Base-by-base conservation (phyloP, 2,329 filamentous ascomycete genomes). In the Neopestalotiopsis rosae region DNA sequence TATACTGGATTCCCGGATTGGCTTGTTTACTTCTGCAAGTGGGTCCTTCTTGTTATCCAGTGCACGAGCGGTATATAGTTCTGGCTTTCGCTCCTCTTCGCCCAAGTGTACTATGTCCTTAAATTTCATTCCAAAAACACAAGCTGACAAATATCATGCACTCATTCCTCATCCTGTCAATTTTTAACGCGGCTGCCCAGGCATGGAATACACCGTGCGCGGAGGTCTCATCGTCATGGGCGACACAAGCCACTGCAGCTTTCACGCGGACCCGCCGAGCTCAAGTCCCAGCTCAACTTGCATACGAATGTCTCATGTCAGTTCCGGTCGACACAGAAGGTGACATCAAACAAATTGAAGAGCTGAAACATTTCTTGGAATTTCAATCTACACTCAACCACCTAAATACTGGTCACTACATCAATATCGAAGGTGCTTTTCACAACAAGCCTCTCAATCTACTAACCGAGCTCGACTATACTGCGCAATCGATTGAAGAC, bases 211-310 rank as follows among this genome's bases (percentile, higher is more conserved):
- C 32, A 34, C 32, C 32, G 32, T 34, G 32, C 32, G 49, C 49
- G 17, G 49, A 57, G 49, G 49, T 57, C 49, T 57, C 49, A 24
- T n/a, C 49, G 5, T 57, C 49, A 57, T 57, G 49, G 49, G 49
- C 49, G 17, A 12, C 49, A 57, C 49, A 57, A 24, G 49, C 49
- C 49, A 57, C 49, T 57, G 49, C 24, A 57, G 24, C 49, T 24
- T 57, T 57, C 49, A 57, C 49, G 17, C 49, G 49, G 5, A 24
- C 17, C 17, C 49, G 24, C 49, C 17, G 49, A 57, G 49, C 24
- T 57, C 49, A 57, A 57, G 17, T 57, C 17, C 49, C 49, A 57
- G 49, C 49, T 57, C 49, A 57, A 57, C 49, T 57, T n/a, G 49
- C 49, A 57, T 57, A 5, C 24, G 49, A 57, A n/a, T 57, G 49